A percentile compares a stretch with the other conserved stretches of the same genome.
phyloP scores from a whole-genome alignment of 768 basidiomycete species.

The Chiua virens region DNA sequence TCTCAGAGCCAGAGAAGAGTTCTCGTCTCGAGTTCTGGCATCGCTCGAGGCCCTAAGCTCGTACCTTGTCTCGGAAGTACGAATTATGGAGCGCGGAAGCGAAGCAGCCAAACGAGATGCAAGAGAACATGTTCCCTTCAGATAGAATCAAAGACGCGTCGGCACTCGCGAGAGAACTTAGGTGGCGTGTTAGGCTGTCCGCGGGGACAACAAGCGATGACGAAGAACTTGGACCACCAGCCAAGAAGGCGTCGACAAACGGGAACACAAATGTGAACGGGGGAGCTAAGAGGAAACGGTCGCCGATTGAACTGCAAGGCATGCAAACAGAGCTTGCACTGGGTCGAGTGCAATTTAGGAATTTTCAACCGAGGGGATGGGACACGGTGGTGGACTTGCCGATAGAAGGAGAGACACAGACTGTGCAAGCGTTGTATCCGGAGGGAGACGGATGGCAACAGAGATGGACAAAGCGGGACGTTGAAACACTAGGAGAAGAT shows the following conservation, averaged over 20 bases:
- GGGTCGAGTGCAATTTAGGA: conserved; percentile 45
- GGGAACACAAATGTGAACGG: conserved; percentile 26
- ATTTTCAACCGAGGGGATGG: conserved; percentile 72
- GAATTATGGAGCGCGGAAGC: conserved; percentile 65
- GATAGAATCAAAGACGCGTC: conserved; percentile 84
- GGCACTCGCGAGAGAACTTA: conserved; percentile 77
- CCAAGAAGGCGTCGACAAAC: conserved; percentile 26
- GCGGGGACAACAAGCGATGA: conserved; percentile 67
- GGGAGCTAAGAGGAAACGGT: conserved; percentile 41
- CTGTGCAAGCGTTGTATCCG: conserved; percentile 40
- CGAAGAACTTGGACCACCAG: conserved; percentile 42
- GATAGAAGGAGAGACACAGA: conserved; percentile 40
- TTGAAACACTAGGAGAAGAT: conserved; percentile 28
- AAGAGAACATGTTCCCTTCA: conserved; percentile 74
- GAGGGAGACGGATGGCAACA: conserved; percentile 45
- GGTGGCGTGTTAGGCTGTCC: conserved; percentile 75
- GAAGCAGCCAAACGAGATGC: conserved; percentile 75
- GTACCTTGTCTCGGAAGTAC: conserved; percentile 78
- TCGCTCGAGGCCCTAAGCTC: conserved; percentile 71
- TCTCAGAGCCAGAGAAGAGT: conserved; percentile 56
- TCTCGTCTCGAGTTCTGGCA: conserved; percentile 59
- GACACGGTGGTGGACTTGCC: conserved; percentile 48
- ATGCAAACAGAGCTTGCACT: conserved; percentile 10
- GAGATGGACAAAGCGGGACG: conserved; percentile 41
- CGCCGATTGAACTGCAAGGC: conserved; percentile 18